Base-by-base conservation (phyloP, 768 basidiomycete genomes). In the Vararia minispora region DNA sequence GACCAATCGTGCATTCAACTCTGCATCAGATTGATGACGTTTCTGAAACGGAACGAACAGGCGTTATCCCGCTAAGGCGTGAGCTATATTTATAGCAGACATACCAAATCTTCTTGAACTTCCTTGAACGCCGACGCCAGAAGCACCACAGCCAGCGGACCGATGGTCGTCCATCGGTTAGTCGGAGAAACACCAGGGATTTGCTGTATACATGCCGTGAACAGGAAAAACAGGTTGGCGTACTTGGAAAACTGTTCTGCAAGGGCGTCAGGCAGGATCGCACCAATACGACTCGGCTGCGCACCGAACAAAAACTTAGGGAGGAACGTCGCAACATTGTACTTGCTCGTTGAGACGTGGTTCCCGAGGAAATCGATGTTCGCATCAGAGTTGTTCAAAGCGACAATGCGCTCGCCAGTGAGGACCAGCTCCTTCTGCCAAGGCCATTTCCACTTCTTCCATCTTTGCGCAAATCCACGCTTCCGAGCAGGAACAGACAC, bases 181-280 rank as follows among this genome's bases (percentile, higher is more conserved):
- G 94, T 98, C 12, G 95, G 95, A 1, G 95, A 99, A 6, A 99
- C 92, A 50, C 79, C 87, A 12, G 95, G 95, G 48, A 99, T 91
- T 64, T 99, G 95, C 54, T 98, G 94, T 34, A 98, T 98, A 60
- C 72, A 80, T 14, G 89, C 89, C 22, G 94, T 97, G 66, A 99
- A 98, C 42, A 99, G 68, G 71, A 99, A 99, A 69, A 99, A 99
- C 44, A 98, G 37, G 56, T 99, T 98, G 49, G 95, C 94, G 57
- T 97, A 97, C 74, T 95, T 89, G 30, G 88, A 91, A 67, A 97
- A 95, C 75, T 97, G 91, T 57, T 94, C 92, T 94, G 61, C 5
- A 35, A 21, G 20, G 12, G 40, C 25, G 39, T 38, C 32, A 38
- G 10, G 26, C 8, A 26, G 12, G 20, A 31, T 23, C 24, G 22